Evolutionary conservation across 2,329 filamentous ascomycete genomes (phyloP).

Genomic region (Neonectria ditissima): DNA sequence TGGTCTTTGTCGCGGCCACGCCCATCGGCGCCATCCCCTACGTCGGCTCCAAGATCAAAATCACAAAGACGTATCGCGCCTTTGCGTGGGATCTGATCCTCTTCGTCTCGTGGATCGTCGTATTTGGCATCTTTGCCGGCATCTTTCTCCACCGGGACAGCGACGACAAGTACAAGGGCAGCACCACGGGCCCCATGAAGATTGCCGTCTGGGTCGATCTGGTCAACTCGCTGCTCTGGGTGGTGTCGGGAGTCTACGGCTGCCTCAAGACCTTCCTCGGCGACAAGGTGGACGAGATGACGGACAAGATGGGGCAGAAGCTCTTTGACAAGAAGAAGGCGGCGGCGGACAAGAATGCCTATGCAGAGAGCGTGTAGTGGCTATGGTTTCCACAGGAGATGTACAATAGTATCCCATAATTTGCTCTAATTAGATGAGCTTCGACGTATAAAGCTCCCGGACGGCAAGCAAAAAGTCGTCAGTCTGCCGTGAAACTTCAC

Average conservation of each 20-base stretch:
- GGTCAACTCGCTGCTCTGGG: conserved; percentile 75
- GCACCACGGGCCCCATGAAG: conserved; percentile 68
- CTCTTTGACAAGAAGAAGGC: conserved; percentile 51
- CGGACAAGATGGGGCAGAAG: conserved; percentile 54
- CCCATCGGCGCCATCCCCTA: conserved; percentile 51
- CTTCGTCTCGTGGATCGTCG: conserved; percentile 68
- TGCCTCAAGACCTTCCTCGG: conserved; percentile 55
- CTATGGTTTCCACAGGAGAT: background rate
- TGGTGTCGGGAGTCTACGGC: conserved; percentile 59
- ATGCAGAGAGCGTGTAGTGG: conserved; percentile 48
- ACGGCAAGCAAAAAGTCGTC: too few relatives aligned
- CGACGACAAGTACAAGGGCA: conserved; percentile 61
- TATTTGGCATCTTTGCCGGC: conserved; percentile 79
- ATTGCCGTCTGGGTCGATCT: conserved; percentile 79
- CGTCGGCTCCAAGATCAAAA: conserved; percentile 49
- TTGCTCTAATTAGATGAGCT: background rate
- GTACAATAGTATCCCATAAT: background rate
- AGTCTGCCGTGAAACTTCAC: too few relatives aligned
- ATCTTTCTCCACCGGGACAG: conserved; percentile 74
- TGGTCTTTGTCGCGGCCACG: conserved; percentile 55
- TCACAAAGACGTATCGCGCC: conserved; percentile 56
- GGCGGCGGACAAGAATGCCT: conserved; percentile 41
- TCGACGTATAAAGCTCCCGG: too few relatives aligned
- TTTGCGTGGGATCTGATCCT: conserved; percentile 59
- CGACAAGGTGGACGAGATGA: conserved; percentile 54